These are phyloP conservation scores for Solanum hybrid DNA, from an alignment of 305 asterid genomes.

Conservation along the genomic window DNA sequence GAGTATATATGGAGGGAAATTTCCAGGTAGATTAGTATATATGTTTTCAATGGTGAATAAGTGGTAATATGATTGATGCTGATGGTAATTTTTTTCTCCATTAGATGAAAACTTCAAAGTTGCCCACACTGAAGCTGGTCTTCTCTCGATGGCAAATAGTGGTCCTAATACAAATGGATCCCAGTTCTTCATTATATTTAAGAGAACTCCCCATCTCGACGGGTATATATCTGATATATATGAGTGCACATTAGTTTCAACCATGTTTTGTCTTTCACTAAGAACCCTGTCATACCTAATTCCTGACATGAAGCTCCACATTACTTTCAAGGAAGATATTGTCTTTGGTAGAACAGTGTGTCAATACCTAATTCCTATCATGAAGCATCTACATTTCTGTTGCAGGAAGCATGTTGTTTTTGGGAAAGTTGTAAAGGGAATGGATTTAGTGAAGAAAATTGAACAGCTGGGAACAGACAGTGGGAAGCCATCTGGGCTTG, in stretches of 20 bases:
- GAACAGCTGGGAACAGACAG: conserved; percentile 68
- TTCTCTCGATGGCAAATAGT: conserved; percentile 96
- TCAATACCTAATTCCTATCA: background rate
- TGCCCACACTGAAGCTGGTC: conserved; percentile 60
- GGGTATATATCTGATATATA: conserved; percentile 38
- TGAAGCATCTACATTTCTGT: background rate
- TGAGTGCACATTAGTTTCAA: background rate
- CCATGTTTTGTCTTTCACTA: background rate
- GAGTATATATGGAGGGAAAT: conserved; percentile 92
- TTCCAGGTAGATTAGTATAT: conserved; percentile 43
- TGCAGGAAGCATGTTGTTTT: conserved; percentile 95
- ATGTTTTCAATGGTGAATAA: conserved; percentile 6
- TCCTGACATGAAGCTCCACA: no score
- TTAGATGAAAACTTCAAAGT: conserved; percentile 89
- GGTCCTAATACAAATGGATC: conserved; percentile 97
- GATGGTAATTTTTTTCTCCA: background rate
- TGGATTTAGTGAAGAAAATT: conserved; percentile 71
- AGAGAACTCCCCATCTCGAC: conserved; percentile 89
- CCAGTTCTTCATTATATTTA: conserved; percentile 83
- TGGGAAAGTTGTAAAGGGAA: conserved; percentile 85
- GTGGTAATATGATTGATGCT: conserved; percentile 4
- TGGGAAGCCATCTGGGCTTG: conserved; percentile 54
- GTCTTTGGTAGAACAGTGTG: background rate
- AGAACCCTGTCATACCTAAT: background rate
- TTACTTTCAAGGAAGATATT: no score